A percentile compares a stretch with the other conserved stretches of the same genome.
Conservation (phyloP, 2,329 filamentous ascomycete genomes). For the Diaporthe citri region DNA sequence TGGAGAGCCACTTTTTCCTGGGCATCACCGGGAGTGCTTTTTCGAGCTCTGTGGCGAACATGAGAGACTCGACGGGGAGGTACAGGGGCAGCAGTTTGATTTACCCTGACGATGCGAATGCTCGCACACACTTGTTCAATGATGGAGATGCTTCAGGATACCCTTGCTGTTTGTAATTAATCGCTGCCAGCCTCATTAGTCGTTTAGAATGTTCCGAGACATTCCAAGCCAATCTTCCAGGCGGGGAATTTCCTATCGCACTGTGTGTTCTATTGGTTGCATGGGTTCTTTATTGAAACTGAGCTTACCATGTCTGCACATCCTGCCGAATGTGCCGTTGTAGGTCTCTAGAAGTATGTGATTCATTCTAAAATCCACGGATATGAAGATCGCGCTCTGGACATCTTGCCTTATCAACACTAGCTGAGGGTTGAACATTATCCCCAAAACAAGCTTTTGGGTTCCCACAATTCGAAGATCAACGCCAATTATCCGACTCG, state of each 20-base stretch:
- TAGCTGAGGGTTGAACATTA: background rate
- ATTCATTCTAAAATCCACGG: too few species aligned
- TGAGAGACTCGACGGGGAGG: conserved; percentile 47
- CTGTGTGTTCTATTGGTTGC: background rate
- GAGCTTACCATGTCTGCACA: rapidly evolving
- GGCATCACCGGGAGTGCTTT: conserved; percentile 49
- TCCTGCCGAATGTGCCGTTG: background rate
- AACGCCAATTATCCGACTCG: background rate
- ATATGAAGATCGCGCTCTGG: background rate
- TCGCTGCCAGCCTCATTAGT: background rate
- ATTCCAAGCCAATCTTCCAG: background rate
- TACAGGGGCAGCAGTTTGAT: conserved; percentile 47
- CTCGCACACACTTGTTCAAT: conserved; percentile 48
- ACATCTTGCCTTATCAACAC: background rate
- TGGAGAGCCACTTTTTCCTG: conserved; percentile 47
- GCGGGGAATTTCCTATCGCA: background rate
- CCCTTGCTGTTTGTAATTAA: conserved; percentile 47
- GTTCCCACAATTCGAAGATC: background rate
- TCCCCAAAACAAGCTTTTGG: background rate
- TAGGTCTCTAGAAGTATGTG: too few species aligned
- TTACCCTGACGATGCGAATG: conserved; percentile 44
- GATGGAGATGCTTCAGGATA: conserved; percentile 46
- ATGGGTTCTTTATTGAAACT: background rate
- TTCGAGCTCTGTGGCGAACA: conserved; percentile 45
- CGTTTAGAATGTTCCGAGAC: background rate